Conservation (phyloP, 2,329 filamentous ascomycete genomes). For the Calonectria pseudoreteaudii region DNA sequence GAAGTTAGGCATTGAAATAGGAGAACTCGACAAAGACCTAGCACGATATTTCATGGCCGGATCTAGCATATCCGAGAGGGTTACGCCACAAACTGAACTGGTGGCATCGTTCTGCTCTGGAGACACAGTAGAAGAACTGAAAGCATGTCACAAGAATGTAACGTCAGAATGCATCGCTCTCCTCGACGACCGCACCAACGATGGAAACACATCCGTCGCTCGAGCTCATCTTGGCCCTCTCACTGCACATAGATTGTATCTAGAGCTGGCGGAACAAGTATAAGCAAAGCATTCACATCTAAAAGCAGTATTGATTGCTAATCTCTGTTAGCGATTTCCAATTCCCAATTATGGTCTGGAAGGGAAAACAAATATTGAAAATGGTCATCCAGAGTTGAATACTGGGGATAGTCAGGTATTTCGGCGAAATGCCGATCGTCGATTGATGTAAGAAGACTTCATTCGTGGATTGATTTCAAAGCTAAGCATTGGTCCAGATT, state of each 20-base stretch:
- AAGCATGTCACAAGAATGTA: not conserved
- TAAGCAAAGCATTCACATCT: too few relatives aligned
- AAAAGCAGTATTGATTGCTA: too few relatives aligned
- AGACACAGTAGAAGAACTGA: not conserved
- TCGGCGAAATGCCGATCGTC: not conserved
- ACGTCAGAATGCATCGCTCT: not conserved
- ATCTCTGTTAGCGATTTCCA: not conserved
- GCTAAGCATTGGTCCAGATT: not conserved
- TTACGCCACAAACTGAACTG: not conserved
- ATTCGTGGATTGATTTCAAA: fast-evolving
- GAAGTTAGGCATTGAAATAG: not conserved
- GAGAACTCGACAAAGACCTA: not conserved
- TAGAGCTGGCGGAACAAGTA: not conserved
- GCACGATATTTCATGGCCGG: not conserved
- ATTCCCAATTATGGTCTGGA: too few relatives aligned
- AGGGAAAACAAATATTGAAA: not conserved
- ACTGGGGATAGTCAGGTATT: too few relatives aligned
- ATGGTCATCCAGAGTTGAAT: too few relatives aligned
- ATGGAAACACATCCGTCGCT: not conserved
- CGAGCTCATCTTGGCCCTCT: not conserved
- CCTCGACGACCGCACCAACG: slow-evolving; percentile 6
- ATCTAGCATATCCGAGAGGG: not conserved
- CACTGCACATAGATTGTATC: not conserved
- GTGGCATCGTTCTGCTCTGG: not conserved
- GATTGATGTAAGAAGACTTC: not conserved